Evolutionary conservation across 306 rosid genomes (phyloP).

Genomic region (Fragaria nilgerrensis): DNA sequence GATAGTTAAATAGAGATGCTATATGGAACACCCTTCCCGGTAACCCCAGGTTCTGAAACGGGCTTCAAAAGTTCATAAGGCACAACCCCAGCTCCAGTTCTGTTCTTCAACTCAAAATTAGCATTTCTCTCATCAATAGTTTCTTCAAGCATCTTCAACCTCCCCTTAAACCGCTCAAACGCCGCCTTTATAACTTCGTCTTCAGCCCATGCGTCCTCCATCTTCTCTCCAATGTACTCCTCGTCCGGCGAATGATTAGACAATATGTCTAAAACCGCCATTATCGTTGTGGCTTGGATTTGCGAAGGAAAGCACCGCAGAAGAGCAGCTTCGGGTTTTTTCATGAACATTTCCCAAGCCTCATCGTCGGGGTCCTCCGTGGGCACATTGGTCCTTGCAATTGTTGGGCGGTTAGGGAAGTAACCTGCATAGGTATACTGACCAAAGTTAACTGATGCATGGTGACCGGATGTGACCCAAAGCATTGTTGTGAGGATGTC

Average conservation of each 20-base stretch:
- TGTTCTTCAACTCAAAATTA: slow-evolving; percentile 43
- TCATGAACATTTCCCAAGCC: slow-evolving; percentile 37
- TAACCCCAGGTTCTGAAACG: slow-evolving; percentile 62
- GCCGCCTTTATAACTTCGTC: slow-evolving; percentile 54
- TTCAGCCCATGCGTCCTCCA: slow-evolving; percentile 64
- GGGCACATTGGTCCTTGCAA: slow-evolving; percentile 63
- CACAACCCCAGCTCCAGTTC: slow-evolving; percentile 69
- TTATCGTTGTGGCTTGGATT: slow-evolving; percentile 56
- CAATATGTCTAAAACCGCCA: slow-evolving; percentile 63
- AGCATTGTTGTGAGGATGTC: slow-evolving; percentile 45
- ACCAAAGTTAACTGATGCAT: slow-evolving; percentile 80
- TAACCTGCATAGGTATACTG: slow-evolving; percentile 64
- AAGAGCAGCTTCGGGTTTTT: slow-evolving; percentile 51
- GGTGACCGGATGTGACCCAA: slow-evolving; percentile 77
- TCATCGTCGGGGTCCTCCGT: slow-evolving; percentile 46
- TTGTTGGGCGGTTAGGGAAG: slow-evolving; percentile 69
- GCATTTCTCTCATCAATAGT: slow-evolving; percentile 59
- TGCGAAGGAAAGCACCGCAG: slow-evolving; percentile 65
- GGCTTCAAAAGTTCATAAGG: slow-evolving; percentile 85
- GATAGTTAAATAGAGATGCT: slow-evolving; percentile 61
- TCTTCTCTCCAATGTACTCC: slow-evolving; percentile 62
- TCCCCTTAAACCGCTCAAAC: slow-evolving; percentile 51
- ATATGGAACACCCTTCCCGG: slow-evolving; percentile 73
- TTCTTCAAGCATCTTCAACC: slow-evolving; percentile 45
- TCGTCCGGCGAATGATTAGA: slow-evolving; percentile 83